Percentiles rank a stretch among this genome's conserved stretches.
Conservation (phyloP, 1,139 yeast species). For the Candida freyschussii region DNA sequence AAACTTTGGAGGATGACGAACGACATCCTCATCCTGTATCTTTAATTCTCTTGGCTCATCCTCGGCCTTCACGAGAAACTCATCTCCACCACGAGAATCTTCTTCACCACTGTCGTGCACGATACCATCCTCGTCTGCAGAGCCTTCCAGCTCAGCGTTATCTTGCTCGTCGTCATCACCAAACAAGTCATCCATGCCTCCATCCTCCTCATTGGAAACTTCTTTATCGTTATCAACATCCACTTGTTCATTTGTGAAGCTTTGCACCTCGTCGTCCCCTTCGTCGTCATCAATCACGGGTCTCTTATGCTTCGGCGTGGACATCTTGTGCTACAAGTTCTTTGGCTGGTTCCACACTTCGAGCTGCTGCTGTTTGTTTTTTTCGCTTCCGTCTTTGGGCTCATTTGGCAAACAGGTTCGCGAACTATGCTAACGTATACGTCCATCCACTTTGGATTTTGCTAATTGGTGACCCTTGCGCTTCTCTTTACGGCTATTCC, state of each 20-base stretch:
- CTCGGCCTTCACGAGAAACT: constrained; percentile 36
- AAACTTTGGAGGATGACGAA: constrained; percentile 61
- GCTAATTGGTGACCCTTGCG: too few species aligned
- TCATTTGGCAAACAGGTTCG: too few species aligned
- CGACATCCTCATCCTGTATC: constrained; percentile 57
- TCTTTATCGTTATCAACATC: constrained; percentile 26
- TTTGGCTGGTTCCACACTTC: too few species aligned
- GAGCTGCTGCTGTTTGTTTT: background rate
- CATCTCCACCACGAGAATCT: constrained; percentile 21
- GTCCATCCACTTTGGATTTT: too few species aligned
- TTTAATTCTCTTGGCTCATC: constrained; percentile 39
- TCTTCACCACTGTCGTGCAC: constrained; percentile 23
- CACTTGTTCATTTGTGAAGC: constrained; percentile 5
- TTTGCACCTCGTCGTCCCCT: constrained; percentile 10
- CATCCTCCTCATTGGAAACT: constrained; percentile 31
- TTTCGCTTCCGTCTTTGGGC: too few species aligned
- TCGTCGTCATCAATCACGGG: constrained; percentile 21
- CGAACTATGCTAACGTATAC: too few species aligned
- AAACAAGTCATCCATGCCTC: constrained; percentile 37
- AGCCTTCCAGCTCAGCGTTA: constrained; percentile 23
- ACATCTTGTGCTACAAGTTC: too few species aligned
- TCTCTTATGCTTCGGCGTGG: constrained; percentile 16
- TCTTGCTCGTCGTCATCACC: constrained; percentile 44
- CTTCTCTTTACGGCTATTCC: too few species aligned
- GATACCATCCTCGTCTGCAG: constrained; percentile 18